These are phyloP conservation scores for Solidago caesia DNA, from an alignment of 129 eudicot genomes.

Conservation along the genomic window DNA sequence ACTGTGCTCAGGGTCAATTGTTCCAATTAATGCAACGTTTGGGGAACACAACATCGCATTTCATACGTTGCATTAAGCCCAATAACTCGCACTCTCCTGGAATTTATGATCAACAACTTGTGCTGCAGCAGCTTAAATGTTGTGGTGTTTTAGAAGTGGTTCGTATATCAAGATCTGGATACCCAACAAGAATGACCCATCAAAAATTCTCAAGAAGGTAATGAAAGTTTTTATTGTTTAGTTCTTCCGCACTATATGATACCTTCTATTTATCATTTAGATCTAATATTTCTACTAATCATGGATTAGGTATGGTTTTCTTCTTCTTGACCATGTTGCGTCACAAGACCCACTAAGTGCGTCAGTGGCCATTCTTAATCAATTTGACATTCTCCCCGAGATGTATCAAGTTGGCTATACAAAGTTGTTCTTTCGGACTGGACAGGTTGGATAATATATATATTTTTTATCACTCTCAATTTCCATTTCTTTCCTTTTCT, in stretches of 20 bases:
- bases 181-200: constrained; percentile 80
- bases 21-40: constrained; percentile 85
- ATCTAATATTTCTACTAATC: constrained; percentile 2
- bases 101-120: constrained; percentile 65
- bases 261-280: background rate
- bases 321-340: constrained; percentile 62
- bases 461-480: background rate
- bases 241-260: background rate
- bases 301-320: constrained; percentile 74
- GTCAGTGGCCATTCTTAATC: constrained; percentile 80
- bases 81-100: constrained; percentile 77
- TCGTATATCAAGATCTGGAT: constrained; percentile 86
- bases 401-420: constrained; percentile 97
- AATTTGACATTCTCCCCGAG: constrained; percentile 72
- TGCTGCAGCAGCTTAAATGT: constrained; percentile 74
- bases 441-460: constrained; percentile 58
- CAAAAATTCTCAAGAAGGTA: constrained; percentile 87
- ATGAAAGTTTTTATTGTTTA: constrained; percentile 14
- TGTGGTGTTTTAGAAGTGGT: constrained; percentile 94
- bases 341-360: constrained; percentile 80
- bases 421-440: constrained; percentile 79
- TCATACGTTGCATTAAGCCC: constrained; percentile 94
- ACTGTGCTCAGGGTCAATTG: constrained; percentile 56
- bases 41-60: constrained; percentile 84
- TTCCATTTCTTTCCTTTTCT: no score